Percentiles rank a stretch among this genome's conserved stretches.
Conservation (phyloP, 768 basidiomycete species). For the Lentinus brumalis region DNA sequence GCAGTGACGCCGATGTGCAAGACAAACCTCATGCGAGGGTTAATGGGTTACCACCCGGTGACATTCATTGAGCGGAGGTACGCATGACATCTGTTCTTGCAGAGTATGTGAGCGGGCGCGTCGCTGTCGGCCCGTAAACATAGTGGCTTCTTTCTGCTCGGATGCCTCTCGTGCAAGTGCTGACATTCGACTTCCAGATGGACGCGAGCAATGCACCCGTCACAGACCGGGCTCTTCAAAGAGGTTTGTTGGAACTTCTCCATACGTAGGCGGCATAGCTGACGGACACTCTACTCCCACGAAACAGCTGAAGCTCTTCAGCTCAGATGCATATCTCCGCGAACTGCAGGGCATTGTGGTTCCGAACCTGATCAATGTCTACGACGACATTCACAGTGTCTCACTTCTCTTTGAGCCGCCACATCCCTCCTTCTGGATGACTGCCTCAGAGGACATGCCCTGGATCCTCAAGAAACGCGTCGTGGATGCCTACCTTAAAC, state of each 20-base stretch:
- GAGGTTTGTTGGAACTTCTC: not conserved
- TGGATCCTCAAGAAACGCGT: constrained; percentile 51
- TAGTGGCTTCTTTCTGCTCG: too few relatives aligned
- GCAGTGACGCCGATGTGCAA: not conserved
- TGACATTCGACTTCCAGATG: constrained; percentile 10
- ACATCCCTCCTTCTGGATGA: constrained; percentile 61
- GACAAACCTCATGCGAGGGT: constrained; percentile 10
- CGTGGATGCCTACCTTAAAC: constrained; percentile 49
- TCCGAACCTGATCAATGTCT: constrained; percentile 54
- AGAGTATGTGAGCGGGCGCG: too few relatives aligned
- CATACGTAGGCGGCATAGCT: not conserved
- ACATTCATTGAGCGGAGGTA: constrained; percentile 21
- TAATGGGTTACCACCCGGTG: constrained; percentile 4
- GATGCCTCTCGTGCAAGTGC: not conserved
- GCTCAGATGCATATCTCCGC: constrained; percentile 45
- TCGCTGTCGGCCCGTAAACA: too few relatives aligned
- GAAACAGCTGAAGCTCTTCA: constrained; percentile 53
- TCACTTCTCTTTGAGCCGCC: constrained; percentile 56
- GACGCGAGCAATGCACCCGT: not conserved
- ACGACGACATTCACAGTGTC: constrained; percentile 39
- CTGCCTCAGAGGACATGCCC: constrained; percentile 61
- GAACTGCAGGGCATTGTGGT: constrained; percentile 55
- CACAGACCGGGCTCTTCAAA: not conserved
- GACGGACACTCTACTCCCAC: not conserved
- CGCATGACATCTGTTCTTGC: not conserved